A percentile compares a stretch with the other conserved stretches of the same genome.
phyloP scores from a whole-genome alignment of 768 basidiomycete species.

The Russula abietina region DNA sequence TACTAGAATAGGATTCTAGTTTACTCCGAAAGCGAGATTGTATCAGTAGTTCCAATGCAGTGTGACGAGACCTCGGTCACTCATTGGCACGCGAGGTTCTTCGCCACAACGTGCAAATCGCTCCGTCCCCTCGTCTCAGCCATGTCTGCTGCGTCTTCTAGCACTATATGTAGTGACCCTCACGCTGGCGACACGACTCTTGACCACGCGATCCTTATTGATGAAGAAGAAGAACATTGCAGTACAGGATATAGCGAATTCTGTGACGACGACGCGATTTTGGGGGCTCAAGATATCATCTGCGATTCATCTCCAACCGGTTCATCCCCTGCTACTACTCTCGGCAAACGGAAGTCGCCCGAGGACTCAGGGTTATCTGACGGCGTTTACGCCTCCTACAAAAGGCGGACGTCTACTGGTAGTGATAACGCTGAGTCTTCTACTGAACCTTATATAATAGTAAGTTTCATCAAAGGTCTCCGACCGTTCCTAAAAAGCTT shows the following conservation, averaged over 20 bases:
- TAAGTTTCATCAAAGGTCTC: not conserved
- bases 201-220: not conserved
- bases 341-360: conserved; percentile 16
- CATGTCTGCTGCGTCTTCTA: not conserved
- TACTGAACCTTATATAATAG: conserved; percentile 3
- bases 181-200: too few species aligned
- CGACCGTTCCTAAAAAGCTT: not conserved
- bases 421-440: not conserved
- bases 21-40: not conserved
- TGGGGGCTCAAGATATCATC: not conserved
- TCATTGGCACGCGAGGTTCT: not conserved
- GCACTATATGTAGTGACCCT: too few species aligned
- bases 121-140: not conserved
- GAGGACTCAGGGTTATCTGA: not conserved
- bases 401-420: not conserved
- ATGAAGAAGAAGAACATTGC: not conserved
- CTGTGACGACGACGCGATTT: conserved; percentile 10
- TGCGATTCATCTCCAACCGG: not conserved
- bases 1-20: conserved; percentile 39
- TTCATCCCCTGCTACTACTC: not conserved
- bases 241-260: conserved; percentile 13
- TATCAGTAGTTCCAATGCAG: not conserved
- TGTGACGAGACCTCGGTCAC: too few species aligned
- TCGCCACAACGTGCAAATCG: not conserved
- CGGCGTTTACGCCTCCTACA: not conserved